Base-by-base conservation (phyloP, 768 basidiomycete genomes). In the Coprinopsis sp. region DNA sequence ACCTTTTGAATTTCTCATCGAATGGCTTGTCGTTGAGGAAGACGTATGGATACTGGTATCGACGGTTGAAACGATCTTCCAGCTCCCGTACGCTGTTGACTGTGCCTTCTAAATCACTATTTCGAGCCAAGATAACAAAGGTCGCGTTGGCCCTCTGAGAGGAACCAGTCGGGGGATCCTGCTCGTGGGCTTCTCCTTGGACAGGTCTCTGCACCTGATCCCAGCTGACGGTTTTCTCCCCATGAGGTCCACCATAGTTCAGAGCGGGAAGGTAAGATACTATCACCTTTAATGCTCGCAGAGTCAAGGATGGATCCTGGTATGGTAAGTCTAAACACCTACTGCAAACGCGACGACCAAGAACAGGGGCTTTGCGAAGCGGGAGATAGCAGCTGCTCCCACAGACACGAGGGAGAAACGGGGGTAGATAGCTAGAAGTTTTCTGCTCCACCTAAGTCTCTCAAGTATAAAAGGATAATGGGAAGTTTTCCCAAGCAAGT, bases 1-100 rank as follows among this genome's bases (percentile, higher is more conserved):
- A 81, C 78, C 67, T 67, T 59, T 83, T 88, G 66, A 94, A 93
- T 14, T 79, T 76, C 1, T 84, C 80, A 12, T 76, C 70, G 63
- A 95, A 95, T 0, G 79, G 77, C 51, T 79, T 77, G 39, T 96
- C 92, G 60, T 95, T 95, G 50, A 97, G 69, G 65, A 96, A 87
- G 21, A 91, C 83, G 63, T 88, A 96, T 3, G 91, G 89, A 58
- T 96, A 95, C 18, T 76, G 72, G 54, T 79, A 87, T 50, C 73
- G 77, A 34, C 71, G 68, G 65, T 97, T 97, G 69, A 93, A 93
- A 31, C 81, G 67, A 51, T 86, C 79, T 66, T 95, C 92, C 51
- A 91, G 65, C 61, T 86, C 77, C 51, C 76, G 76, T 54, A 92
- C 81, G 52, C 82, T 84, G 30, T 67, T 65, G 44, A 86, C 64